These are phyloP conservation scores for Erodium moschatum DNA, from an alignment of 441 rosid genomes.

Conservation along the genomic window DNA sequence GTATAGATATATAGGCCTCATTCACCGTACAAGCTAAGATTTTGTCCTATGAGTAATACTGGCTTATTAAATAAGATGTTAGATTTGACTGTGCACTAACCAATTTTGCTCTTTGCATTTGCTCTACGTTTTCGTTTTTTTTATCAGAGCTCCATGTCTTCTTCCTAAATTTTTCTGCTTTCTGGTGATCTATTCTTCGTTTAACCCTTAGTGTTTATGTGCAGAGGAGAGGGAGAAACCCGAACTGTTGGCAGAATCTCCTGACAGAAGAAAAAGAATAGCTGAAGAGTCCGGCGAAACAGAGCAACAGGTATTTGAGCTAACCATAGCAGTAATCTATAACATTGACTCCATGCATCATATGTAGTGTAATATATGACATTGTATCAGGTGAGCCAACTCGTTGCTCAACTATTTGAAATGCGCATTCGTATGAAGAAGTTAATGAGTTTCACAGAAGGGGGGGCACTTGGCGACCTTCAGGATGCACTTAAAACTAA, in stretches of 20 bases:
- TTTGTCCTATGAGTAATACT: not conserved
- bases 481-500: slow-evolving; percentile 75
- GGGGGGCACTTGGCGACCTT: slow-evolving; percentile 78
- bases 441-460: slow-evolving; percentile 89
- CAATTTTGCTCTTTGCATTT: not conserved
- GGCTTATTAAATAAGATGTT: not conserved
- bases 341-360: not conserved
- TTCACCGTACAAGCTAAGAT: not conserved
- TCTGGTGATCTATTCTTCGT: not conserved
- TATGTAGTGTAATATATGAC: not conserved
- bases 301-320: slow-evolving; percentile 61
- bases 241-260: slow-evolving; percentile 85
- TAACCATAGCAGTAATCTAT: not conserved
- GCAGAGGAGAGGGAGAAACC: slow-evolving; percentile 96
- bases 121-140: not conserved
- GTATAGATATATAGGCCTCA: not conserved
- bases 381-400: slow-evolving; percentile 70
- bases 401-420: slow-evolving; percentile 94
- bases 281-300: slow-evolving; percentile 84
- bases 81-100: not conserved
- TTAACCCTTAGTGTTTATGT: slow-evolving; percentile 12
- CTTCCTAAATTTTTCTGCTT: not conserved
- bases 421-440: slow-evolving; percentile 97
- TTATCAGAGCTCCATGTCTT: too few relatives aligned
- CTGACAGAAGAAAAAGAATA: slow-evolving; percentile 65